These are phyloP conservation scores for Cyamopsis tetragonoloba DNA, from an alignment of 306 rosid genomes.

Conservation along the genomic window DNA sequence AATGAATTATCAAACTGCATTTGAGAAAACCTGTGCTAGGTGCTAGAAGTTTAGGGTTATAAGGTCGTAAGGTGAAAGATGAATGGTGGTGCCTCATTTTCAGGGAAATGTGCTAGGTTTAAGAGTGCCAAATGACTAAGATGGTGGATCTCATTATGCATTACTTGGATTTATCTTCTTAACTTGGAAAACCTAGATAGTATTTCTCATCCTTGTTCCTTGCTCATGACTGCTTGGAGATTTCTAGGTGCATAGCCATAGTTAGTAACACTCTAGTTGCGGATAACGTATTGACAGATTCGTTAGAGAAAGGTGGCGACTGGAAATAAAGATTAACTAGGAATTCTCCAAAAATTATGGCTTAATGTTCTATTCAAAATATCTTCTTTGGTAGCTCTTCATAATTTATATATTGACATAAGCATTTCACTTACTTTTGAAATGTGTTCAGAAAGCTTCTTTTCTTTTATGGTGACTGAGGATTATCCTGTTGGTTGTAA, in stretches of 20 bases:
- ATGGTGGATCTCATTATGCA: not conserved
- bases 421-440: not conserved
- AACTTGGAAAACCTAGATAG: conserved; percentile 22
- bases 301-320: not conserved
- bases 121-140: not conserved
- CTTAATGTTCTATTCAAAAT: conserved; percentile 1
- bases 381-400: not conserved
- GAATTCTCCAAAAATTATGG: not conserved
- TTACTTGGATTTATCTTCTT: not conserved
- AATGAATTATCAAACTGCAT: not conserved
- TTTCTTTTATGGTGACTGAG: conserved; percentile 6
- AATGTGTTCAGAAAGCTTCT: not conserved
- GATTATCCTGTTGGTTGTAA: not conserved
- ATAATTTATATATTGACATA: not conserved
- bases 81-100: conserved; percentile 14
- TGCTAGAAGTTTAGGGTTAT: conserved; percentile 23
- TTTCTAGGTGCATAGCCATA: conserved; percentile 12
- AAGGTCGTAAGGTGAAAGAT: conserved; percentile 13
- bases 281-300: not conserved
- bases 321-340: not conserved
- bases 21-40: conserved; percentile 3
- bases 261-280: conserved; percentile 13
- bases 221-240: not conserved
- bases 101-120: conserved; percentile 15
- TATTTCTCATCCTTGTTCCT: conserved; percentile 16